Evolutionary conservation across 1,284 basidiomycete genomes (phyloP), one percentile per base, ranked within the genome.

Genomic region (Cryptococcus sp.): DNA sequence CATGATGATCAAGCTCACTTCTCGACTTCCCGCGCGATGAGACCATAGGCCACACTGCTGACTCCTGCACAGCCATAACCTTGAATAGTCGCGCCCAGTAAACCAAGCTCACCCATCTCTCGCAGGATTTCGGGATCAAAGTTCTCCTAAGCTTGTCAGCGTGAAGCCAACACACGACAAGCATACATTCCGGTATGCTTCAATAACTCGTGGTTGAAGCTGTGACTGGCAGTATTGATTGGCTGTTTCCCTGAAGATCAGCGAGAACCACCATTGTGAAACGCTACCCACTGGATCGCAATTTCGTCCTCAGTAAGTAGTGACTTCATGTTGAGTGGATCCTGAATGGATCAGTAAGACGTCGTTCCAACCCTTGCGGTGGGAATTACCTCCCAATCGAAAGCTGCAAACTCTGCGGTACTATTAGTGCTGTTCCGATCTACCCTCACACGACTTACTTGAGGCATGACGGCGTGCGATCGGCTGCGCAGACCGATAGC

Each of bases 61-160:
- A 85, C 87, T n/a, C 94, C 93, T 0, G 93, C 93, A 70, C 93
- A 98, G 25, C 89, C 91, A 66, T 97, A 96, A 1, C 91, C 93
- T 56, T 88, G 72, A 61, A 98, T 97, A 0, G 92, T 97, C 1
- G 92, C 84, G 0, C 93, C 93, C 1, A 97, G 79, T 16, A 98
- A 77, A 3, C 94, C 94, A 2, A 97, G 79, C 56, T 85, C 81
- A n/a, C 93, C 93, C 88, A 98, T 93, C 68, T 93, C 89, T 13
- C 83, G 83, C 31, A 98, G 78, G 53, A 93, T 85, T 16, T 80
- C 76, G 53, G 80, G 81, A 72, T 93, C 82, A 75, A 91, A 94
- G 61, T 86, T 87, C 90, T 72, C 72, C 64, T 69, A 48, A 10
- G 25, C 22, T 25, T 21, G 10, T 32, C 22, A 23, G 5, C 4